Evolutionary conservation across 106 monocot species (phyloP), one percentile per base, ranked within the genome.

Genomic region (Acorus calamus): DNA sequence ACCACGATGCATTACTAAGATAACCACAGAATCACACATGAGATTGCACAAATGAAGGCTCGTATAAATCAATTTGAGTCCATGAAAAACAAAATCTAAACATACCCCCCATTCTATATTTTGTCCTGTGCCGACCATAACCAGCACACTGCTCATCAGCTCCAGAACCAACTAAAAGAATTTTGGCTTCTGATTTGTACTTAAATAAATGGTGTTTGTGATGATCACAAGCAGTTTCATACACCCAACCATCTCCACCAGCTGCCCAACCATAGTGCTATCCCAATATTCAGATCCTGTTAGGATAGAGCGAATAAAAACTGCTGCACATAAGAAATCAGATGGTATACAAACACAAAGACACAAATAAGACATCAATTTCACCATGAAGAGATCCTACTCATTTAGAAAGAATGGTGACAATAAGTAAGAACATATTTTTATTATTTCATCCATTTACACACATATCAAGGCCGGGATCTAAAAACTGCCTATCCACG

Each of bases 121-220:
- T 92, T 44, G 98, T 92, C 60, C 81, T 73, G 64, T 98, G 85
- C 62, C 98, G 80, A 11, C 98, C 85, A 85, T 98, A 98, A 46
- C 98, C 98, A 79, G 88, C 98, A 77, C 98, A 98, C 60, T 98
- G 96, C 68, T 98, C 98, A 79, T 98, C 98, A 68, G 98, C 98
- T 62, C 98, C 98, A 64, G 98, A 92, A 66, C 91, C 98, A 73
- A 92, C 83, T 60, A 98, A 74, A 42, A 98, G 81, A 74, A 98
- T 68, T 65, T 74, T 76, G 4, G 98, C 80, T 41, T 41, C 64
- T 59, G 91, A 98, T 49, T 80, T 80, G 73, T 92, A 92, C 60
- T 53, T 78, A 62, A 81, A 81, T 62, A 7, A 43, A 14, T 60
- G 6, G 13, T 44, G n/a, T 63, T 53, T 52, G 67, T 53, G 42